Percentiles rank a stretch among this genome's conserved stretches.
These are phyloP conservation scores for Henckelia pumila DNA, from an alignment of 257 asterid genomes.

Conservation along the genomic window DNA sequence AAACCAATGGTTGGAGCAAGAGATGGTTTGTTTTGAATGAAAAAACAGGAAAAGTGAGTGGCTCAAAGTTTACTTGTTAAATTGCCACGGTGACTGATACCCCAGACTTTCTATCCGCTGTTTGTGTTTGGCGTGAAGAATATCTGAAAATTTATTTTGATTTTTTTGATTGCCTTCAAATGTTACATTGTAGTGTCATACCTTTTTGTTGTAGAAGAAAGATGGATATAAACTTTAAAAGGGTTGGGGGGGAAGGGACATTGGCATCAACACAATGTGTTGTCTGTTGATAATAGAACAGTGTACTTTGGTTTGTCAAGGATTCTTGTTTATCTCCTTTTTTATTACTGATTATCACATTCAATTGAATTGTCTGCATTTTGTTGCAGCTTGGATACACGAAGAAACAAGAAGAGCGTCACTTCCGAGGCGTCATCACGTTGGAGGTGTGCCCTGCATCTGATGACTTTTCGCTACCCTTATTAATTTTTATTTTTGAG, in stretches of 20 bases:
- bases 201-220: background rate
- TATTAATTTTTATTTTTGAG: no score
- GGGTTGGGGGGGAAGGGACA: background rate
- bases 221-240: background rate
- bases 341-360: constrained; percentile 5
- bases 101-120: constrained; percentile 1
- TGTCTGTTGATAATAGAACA: constrained; percentile 7
- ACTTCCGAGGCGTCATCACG: constrained; percentile 89
- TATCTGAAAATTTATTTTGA: no score
- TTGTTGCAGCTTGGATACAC: constrained; percentile 89
- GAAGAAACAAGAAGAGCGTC: constrained; percentile 90
- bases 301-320: constrained; percentile 1
- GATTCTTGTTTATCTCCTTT: constrained; percentile 3
- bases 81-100: constrained; percentile 2
- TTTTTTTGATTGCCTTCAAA: background rate
- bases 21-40: constrained; percentile 97
- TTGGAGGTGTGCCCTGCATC: constrained; percentile 61
- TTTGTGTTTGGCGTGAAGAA: no score
- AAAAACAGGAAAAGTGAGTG: constrained; percentile 91
- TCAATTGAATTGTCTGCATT: background rate
- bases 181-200: background rate
- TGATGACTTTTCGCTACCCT: background rate
- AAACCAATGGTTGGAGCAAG: constrained; percentile 84
- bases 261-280: background rate
- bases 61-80: constrained; percentile 6